phyloP scores from a whole-genome alignment of 129 eudicot genomes.

The Calendula officinalis region DNA sequence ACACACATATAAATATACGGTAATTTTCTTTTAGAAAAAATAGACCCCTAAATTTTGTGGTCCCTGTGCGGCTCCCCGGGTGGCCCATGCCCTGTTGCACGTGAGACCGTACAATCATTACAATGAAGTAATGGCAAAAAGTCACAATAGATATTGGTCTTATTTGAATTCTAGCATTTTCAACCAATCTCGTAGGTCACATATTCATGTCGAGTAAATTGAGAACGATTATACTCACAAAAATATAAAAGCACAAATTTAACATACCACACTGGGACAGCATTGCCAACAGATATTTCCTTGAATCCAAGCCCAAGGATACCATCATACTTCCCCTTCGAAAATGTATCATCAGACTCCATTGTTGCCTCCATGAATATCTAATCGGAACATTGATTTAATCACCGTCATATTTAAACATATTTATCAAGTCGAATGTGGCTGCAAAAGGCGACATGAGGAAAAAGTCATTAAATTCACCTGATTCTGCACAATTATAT shows the following conservation, averaged over 20 bases:
- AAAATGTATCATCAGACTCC: conserved; percentile 44
- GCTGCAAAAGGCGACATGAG: background rate
- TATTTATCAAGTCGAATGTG: background rate
- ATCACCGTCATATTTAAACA: background rate
- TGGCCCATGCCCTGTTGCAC: too few relatives aligned
- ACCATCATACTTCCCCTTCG: conserved; percentile 48
- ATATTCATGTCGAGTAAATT: background rate
- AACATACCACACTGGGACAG: conserved; percentile 62
- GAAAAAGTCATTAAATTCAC: conserved; percentile 28
- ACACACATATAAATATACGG: too few relatives aligned
- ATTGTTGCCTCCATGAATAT: conserved; percentile 62
- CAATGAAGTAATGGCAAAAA: background rate
- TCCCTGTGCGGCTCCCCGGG: too few relatives aligned
- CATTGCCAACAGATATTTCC: conserved; percentile 41
- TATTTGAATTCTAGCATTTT: background rate
- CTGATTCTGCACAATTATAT: conserved; percentile 51
- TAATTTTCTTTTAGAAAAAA: too few relatives aligned
- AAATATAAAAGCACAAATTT: background rate
- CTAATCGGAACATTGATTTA: conserved; percentile 29
- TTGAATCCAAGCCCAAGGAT: conserved; percentile 31
- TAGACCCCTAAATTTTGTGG: too few relatives aligned
- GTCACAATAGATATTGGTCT: background rate
- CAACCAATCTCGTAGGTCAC: background rate
- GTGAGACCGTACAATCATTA: background rate
- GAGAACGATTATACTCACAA: background rate